Evolutionary conservation across 768 basidiomycete genomes (phyloP).

Genomic region (Boletus sensibilis): DNA sequence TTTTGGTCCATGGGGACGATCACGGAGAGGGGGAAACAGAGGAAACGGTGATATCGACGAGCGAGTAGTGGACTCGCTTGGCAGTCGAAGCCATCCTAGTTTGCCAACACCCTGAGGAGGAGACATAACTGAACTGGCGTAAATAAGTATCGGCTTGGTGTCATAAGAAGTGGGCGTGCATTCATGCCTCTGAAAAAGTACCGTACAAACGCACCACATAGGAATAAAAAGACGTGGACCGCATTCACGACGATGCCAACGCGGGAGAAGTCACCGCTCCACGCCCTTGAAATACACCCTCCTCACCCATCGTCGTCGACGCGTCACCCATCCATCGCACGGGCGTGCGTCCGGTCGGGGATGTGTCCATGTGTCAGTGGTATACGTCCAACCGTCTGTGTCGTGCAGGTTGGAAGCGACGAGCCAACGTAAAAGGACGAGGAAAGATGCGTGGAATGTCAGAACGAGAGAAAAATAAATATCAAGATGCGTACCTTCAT

Average conservation of each 20-base stretch:
- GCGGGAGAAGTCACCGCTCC: neutral
- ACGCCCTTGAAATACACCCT: conserved; percentile 45
- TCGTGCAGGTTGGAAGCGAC: neutral
- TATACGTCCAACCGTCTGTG: conserved; percentile 73
- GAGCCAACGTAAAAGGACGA: no score
- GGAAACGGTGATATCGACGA: neutral
- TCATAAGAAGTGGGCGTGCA: neutral
- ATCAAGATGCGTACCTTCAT: conserved; percentile 21
- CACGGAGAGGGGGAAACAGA: no score
- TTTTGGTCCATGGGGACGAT: no score
- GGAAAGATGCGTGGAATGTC: neutral
- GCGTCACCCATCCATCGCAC: conserved; percentile 52
- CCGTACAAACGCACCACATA: neutral
- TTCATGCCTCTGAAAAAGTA: neutral
- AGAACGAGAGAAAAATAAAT: neutral
- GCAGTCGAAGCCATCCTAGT: neutral
- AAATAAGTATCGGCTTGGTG: neutral
- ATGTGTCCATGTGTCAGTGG: conserved; percentile 71
- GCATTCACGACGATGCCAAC: no score
- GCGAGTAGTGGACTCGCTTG: neutral
- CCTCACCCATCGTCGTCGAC: conserved; percentile 68
- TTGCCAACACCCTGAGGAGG: neutral
- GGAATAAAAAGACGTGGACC: neutral
- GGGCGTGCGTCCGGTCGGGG: conserved; percentile 40
- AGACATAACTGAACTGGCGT: neutral